A percentile compares a stretch with the other conserved stretches of the same genome.
Evolutionary conservation across 1,139 yeast genomes (phyloP).

Genomic region (Kodamaea sp.): DNA sequence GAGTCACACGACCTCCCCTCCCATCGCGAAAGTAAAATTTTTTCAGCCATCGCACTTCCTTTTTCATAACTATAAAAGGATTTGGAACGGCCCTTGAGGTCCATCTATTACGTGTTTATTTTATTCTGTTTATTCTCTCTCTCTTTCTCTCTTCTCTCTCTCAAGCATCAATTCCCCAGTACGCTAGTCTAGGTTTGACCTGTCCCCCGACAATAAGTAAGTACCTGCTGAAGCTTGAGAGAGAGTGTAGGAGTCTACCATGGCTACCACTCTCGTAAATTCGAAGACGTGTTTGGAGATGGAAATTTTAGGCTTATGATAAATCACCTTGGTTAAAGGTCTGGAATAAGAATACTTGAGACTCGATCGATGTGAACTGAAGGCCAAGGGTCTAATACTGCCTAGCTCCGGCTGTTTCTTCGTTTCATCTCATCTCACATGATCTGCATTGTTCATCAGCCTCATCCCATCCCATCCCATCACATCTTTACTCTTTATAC

Average conservation of each 20-base stretch:
- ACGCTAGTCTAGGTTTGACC: conserved; percentile 11
- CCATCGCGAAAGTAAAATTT: conserved; percentile 4
- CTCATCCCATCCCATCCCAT: neutral
- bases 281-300: no score
- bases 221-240: conserved; percentile 14
- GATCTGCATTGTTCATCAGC: conserved; percentile 3
- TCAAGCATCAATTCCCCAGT: conserved; percentile 13
- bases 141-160: conserved; percentile 12
- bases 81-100: conserved; percentile 3
- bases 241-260: conserved; percentile 7
- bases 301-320: no score
- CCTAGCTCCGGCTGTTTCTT: no score
- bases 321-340: no score
- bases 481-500: no score
- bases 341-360: no score
- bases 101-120: conserved; percentile 6
- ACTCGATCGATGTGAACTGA: no score
- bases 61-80: conserved; percentile 7
- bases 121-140: conserved; percentile 12
- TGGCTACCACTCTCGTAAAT: no score
- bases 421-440: no score
- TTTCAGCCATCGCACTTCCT: conserved; percentile 1
- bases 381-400: no score
- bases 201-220: conserved; percentile 14
- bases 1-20: conserved; percentile 1